These are phyloP conservation scores for Geotrichum australiense DNA, from an alignment of 1,139 yeast species.

Conservation along the genomic window DNA sequence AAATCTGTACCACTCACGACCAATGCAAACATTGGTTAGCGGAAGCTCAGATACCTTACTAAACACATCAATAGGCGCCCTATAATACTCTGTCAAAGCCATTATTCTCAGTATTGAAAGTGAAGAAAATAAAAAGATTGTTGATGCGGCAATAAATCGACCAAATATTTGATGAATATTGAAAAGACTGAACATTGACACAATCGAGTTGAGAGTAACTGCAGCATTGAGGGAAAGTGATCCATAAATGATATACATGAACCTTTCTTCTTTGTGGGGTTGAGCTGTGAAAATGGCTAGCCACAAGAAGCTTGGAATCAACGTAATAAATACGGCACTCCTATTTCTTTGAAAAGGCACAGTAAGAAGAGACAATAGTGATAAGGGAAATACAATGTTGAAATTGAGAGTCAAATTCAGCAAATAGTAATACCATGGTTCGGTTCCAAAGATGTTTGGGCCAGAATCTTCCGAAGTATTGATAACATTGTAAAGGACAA, in stretches of 20 bases:
- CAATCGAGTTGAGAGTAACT: constrained; percentile 33
- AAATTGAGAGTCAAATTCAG: constrained; percentile 68
- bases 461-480: constrained; percentile 61
- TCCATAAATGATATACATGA: constrained; percentile 78
- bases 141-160: not conserved
- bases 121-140: constrained; percentile 7
- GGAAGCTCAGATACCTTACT: constrained; percentile 7
- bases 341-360: constrained; percentile 15
- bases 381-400: constrained; percentile 49
- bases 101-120: constrained; percentile 29
- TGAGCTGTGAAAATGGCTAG: constrained; percentile 55
- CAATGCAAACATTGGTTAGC: constrained; percentile 61
- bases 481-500: constrained; percentile 75
- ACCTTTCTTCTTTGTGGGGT: constrained; percentile 92
- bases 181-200: not conserved
- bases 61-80: constrained; percentile 35
- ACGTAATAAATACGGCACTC: constrained; percentile 17
- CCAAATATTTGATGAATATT: not conserved
- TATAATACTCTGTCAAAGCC: constrained; percentile 33
- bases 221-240: constrained; percentile 60
- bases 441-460: constrained; percentile 87
- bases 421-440: constrained; percentile 71
- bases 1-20: constrained; percentile 91
- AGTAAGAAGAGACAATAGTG: constrained; percentile 37
- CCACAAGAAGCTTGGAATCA: constrained; percentile 56